Evolutionary conservation across 2,329 filamentous ascomycete species (phyloP), one percentile per base, ranked within the genome.

Genomic region (Nigrospora sphaerica): DNA sequence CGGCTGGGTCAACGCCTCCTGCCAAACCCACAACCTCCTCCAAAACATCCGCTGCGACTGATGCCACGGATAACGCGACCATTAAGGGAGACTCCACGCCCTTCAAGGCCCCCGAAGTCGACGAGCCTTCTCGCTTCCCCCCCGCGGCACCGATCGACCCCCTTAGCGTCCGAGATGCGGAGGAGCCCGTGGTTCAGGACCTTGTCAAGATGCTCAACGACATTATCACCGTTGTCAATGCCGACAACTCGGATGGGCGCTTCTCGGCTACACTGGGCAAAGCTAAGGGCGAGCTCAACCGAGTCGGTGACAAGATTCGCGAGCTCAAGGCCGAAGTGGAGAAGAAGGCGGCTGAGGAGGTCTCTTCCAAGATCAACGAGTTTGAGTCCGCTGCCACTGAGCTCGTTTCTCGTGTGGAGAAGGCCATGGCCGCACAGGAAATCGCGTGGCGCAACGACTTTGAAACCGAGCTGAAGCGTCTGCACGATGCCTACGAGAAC

Each of bases 201-300:
- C 75, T 98, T 6, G 89, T 95, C 49, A 92, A 88, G 71, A 92
- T 95, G 70, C 78, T 98, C 57, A 98, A 98, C 70, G 89, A 95
- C 66, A 85, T 98, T 58, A 95, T 98, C 62, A 83, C 88, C 10
- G 88, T 95, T 40, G 84, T 96, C 63, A 95, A 96, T 65, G 86
- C 87, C 48, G 92, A 95, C 63, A 81, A 85, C 50, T 81, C 88
- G 47, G 80, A 85, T 52, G 77, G 77, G 55, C 89, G 86, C 65
- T 95, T 93, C 68, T 82, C 81, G 44, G 77, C 80, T 3, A 85
- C 89, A 1, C 83, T 98, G 48, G 73, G 78, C 56, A 91, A 93
- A 73, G 91, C 92, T 52, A 97, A 96, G 76, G 74, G 77, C 45
- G 86, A 95, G 55, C 75, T 97, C 44, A 70, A 77, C 62, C 85